Percentiles rank a stretch among this genome's conserved stretches.
Conservation (phyloP, 495 filamentous ascomycete species). For the Podospora australis region DNA sequence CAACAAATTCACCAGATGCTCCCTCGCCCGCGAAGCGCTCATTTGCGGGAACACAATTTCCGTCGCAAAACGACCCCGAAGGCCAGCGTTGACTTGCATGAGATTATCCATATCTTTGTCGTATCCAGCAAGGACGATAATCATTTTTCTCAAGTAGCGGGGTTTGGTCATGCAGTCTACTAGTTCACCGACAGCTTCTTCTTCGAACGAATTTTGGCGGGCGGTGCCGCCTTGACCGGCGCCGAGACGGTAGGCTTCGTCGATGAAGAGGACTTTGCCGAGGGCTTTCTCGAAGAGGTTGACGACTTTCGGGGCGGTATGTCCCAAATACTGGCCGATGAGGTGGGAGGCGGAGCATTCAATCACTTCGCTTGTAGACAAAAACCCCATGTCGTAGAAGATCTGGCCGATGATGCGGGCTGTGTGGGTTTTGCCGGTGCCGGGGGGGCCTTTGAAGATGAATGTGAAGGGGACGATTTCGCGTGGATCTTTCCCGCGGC, state of each 20-base stretch:
- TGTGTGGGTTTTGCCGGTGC: constrained; percentile 66
- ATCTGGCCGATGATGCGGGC: constrained; percentile 62
- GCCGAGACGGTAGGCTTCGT: constrained; percentile 55
- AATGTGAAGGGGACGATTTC: constrained; percentile 25
- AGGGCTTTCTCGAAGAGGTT: constrained; percentile 48
- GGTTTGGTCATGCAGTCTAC: constrained; percentile 57
- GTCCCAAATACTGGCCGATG: constrained; percentile 51
- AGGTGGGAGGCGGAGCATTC: constrained; percentile 54
- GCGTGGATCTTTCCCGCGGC: constrained; percentile 50
- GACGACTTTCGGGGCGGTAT: constrained; percentile 52
- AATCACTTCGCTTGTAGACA: constrained; percentile 46
- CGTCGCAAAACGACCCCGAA: constrained; percentile 49
- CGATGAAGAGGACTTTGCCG: constrained; percentile 56
- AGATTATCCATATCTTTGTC: constrained; percentile 56
- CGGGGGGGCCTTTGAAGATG: constrained; percentile 32
- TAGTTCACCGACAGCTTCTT: constrained; percentile 61
- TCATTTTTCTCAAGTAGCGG: constrained; percentile 48
- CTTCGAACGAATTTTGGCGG: constrained; percentile 35
- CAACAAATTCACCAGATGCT: constrained; percentile 1
- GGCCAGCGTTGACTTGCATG: constrained; percentile 44
- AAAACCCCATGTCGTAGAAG: constrained; percentile 59
- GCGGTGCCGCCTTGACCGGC: neutral
- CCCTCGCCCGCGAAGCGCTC: neutral
- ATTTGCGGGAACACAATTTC: constrained; percentile 35
- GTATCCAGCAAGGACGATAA: constrained; percentile 66